Percentiles rank a stretch among this genome's conserved stretches.
These are phyloP conservation scores for Gymnopilus junonius DNA, from an alignment of 768 basidiomycete species.

Conservation along the genomic window DNA sequence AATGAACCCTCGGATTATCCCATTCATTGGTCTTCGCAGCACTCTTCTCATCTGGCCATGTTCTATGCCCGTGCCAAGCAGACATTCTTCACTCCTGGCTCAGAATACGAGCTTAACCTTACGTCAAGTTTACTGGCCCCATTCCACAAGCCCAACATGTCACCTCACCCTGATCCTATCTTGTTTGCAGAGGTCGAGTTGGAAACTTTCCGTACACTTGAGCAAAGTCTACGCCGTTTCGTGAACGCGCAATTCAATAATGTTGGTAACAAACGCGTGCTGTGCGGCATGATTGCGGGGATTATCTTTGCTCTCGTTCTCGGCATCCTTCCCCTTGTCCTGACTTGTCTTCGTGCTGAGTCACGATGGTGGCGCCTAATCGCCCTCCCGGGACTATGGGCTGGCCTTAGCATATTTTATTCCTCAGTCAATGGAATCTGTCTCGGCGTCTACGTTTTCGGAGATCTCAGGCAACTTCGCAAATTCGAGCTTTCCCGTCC, in stretches of 20 bases:
- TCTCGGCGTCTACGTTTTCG: conserved; percentile 78
- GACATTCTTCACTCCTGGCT: conserved; percentile 77
- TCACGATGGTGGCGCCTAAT: conserved; percentile 62
- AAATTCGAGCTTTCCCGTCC: conserved; percentile 80
- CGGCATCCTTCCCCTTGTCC: conserved; percentile 49
- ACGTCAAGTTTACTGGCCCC: conserved; percentile 68
- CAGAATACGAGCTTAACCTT: conserved; percentile 73
- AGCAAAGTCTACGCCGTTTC: conserved; percentile 67
- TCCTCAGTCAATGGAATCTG: conserved; percentile 76
- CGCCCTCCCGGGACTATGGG: conserved; percentile 71
- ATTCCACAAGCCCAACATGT: conserved; percentile 48
- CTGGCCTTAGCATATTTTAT: conserved; percentile 65
- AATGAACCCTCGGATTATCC: conserved; percentile 33
- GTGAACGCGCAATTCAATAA: conserved; percentile 71
- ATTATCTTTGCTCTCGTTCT: conserved; percentile 50
- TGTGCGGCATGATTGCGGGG: conserved; percentile 73
- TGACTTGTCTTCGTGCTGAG: conserved; percentile 49
- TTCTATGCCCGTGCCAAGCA: conserved; percentile 82
- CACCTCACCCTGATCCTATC: conserved; percentile 66
- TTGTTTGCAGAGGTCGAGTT: conserved; percentile 63
- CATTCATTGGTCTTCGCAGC: conserved; percentile 43
- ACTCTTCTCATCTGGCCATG: conserved; percentile 62
- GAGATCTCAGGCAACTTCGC: conserved; percentile 77
- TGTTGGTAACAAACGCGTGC: conserved; percentile 70
- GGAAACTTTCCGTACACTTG: conserved; percentile 61